A percentile compares a stretch with the other conserved stretches of the same genome.
These are phyloP conservation scores for Nicotiana benthamiana DNA, from an alignment of 257 asterid genomes.

Conservation along the genomic window DNA sequence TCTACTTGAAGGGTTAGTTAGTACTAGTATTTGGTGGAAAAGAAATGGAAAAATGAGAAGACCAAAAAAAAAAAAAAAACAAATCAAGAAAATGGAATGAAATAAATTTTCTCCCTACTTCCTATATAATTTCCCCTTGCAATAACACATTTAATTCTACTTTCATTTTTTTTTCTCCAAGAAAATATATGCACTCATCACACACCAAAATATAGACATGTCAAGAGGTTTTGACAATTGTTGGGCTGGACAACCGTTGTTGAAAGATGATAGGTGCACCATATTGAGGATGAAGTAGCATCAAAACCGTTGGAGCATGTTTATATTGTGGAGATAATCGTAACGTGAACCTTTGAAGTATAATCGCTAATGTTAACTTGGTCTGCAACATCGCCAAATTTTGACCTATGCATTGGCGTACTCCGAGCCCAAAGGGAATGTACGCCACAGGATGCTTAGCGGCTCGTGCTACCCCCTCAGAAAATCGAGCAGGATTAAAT, in stretches of 20 bases:
- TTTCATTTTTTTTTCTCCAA: neutral
- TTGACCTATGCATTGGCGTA: conserved; percentile 42
- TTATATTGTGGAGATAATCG: conserved; percentile 31
- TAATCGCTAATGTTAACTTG: conserved; percentile 31
- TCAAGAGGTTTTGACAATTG: neutral
- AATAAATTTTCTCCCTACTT: conserved; percentile 15
- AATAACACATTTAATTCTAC: neutral
- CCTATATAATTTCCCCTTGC: conserved; percentile 9
- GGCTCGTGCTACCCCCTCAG: conserved; percentile 30
- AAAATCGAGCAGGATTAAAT: conserved; percentile 34
- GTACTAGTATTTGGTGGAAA: neutral
- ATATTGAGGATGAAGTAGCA: conserved; percentile 39
- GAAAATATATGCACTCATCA: conserved; percentile 19
- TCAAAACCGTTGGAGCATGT: conserved; percentile 42
- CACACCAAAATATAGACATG: neutral
- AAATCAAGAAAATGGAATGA: conserved; percentile 1
- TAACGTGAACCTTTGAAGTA: conserved; percentile 25
- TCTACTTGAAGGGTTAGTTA: conserved; percentile 11
- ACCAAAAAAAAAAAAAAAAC: neutral
- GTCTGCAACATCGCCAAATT: conserved; percentile 34
- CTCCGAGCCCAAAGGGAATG: conserved; percentile 41
- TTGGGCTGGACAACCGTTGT: conserved; percentile 16
- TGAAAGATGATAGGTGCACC: conserved; percentile 37
- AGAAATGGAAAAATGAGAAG: neutral
- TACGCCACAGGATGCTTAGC: conserved; percentile 33